These are phyloP conservation scores for Rhizopus arrhizus DNA, from an alignment of 371 early-diverging fungal genomes.

Conservation along the genomic window DNA sequence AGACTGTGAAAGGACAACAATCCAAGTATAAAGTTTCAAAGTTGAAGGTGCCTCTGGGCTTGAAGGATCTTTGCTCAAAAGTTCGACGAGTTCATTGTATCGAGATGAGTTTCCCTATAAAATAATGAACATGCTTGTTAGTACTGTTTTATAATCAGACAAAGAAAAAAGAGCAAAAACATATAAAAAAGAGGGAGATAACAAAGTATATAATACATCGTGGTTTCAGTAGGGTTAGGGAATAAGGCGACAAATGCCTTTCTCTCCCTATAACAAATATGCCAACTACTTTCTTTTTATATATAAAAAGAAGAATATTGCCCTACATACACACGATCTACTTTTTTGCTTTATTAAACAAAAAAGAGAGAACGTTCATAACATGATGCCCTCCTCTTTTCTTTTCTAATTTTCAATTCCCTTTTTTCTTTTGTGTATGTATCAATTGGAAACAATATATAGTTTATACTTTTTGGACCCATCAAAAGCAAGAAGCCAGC, in stretches of 20 bases:
- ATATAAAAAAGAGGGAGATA: conserved; percentile 11
- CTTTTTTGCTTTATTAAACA: conserved; percentile 7
- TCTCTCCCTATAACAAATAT: conserved; percentile 15
- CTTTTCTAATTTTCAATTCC: conserved; percentile 1
- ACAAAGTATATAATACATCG: conserved; percentile 7
- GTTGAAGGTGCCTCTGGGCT: conserved; percentile 54
- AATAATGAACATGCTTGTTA: conserved; percentile 2
- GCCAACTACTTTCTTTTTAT: conserved; percentile 4
- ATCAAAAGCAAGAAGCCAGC: conserved; percentile 23
- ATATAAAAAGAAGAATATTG: conserved; percentile 6
- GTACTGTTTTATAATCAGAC: conserved; percentile 4
- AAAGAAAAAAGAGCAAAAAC: conserved; percentile 22
- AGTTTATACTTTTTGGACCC: conserved; percentile 31
- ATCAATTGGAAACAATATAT: conserved; percentile 12
- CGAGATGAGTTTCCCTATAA: conserved; percentile 51
- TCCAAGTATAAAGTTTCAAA: conserved; percentile 53
- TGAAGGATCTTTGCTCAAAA: conserved; percentile 43
- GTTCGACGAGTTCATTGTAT: conserved; percentile 57
- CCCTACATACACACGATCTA: conserved; percentile 6
- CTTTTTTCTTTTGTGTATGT: conserved; percentile 11
- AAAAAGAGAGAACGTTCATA: neutral
- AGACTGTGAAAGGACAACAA: conserved; percentile 52
- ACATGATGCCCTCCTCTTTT: conserved; percentile 1
- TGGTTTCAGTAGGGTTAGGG: conserved; percentile 7
- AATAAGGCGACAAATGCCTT: conserved; percentile 1